These are phyloP conservation scores for Cadophora sp. DNA, from an alignment of 2,329 filamentous ascomycete genomes.

Conservation along the genomic window DNA sequence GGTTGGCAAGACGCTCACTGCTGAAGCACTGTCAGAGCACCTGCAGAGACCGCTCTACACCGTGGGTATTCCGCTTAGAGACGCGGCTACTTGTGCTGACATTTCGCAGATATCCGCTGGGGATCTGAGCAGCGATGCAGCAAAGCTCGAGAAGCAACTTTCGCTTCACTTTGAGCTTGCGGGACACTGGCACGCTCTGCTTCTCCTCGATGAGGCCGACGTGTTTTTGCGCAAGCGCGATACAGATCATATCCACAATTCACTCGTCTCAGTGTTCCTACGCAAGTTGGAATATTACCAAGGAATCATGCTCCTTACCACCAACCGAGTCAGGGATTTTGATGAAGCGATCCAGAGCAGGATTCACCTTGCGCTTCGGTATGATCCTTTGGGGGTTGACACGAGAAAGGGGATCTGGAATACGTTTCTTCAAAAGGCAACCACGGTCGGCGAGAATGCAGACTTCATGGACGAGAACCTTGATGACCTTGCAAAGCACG, in stretches of 20 bases:
- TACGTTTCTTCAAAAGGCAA: conserved; percentile 14
- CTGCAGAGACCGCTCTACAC: no score
- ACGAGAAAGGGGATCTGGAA: conserved; percentile 17
- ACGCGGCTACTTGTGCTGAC: no score
- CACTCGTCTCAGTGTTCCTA: not conserved
- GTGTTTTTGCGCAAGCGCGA: not conserved
- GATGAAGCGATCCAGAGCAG: conserved; percentile 12
- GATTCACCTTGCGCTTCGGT: conserved; percentile 16
- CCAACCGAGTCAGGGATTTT: conserved; percentile 13
- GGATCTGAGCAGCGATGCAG: no score
- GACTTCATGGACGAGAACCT: not conserved
- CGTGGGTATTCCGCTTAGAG: no score
- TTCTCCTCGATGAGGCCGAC: not conserved
- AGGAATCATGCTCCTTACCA: not conserved
- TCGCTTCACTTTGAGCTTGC: not conserved
- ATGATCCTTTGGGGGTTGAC: conserved; percentile 5
- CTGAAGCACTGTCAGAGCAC: no score
- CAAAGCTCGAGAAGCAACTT: not conserved
- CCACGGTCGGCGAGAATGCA: conserved; percentile 17
- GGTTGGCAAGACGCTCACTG: no score
- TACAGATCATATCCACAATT: not conserved
- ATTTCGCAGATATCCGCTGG: no score
- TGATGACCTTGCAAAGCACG: no score
- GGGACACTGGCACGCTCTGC: not conserved
- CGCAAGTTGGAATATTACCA: not conserved